Evolutionary conservation across 129 eudicot genomes (phyloP).

Genomic region (Lactuca saligna): DNA sequence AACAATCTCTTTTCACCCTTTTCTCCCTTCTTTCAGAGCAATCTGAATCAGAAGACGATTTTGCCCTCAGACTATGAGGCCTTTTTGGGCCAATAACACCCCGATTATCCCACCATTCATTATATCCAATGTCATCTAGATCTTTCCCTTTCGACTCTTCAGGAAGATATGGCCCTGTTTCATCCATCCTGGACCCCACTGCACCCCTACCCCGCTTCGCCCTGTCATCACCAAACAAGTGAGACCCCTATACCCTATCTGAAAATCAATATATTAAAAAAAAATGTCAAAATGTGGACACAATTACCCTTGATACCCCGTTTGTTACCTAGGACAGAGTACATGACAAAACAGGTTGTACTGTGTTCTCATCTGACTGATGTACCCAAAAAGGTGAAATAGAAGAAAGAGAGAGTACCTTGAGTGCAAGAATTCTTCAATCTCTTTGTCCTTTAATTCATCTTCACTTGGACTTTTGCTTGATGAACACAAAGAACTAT

Average conservation of each 20-base stretch:
- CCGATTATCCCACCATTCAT: slow-evolving; percentile 32
- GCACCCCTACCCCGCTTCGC: slow-evolving; percentile 88
- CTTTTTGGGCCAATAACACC: slow-evolving; percentile 57
- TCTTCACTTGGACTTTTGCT: slow-evolving; percentile 52
- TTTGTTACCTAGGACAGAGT: too few species aligned
- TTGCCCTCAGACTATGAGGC: slow-evolving; percentile 37
- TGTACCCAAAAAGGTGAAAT: not conserved
- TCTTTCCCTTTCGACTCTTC: slow-evolving; percentile 39
- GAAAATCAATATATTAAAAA: not conserved
- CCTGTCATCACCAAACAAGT: slow-evolving; percentile 52
- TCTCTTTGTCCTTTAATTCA: slow-evolving; percentile 66
- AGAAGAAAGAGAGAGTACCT: slow-evolving; percentile 43
- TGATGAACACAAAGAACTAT: slow-evolving; percentile 34
- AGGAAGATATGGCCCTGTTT: slow-evolving; percentile 83
- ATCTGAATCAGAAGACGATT: slow-evolving; percentile 58
- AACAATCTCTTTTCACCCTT: slow-evolving; percentile 38
- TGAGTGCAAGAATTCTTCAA: slow-evolving; percentile 72
- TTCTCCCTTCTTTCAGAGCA: slow-evolving; percentile 29
- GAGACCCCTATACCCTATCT: slow-evolving; percentile 21
- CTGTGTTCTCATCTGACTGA: too few species aligned
- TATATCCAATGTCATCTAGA: slow-evolving; percentile 15
- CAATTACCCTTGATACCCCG: too few species aligned
- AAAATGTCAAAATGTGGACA: not conserved
- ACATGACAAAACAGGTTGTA: too few species aligned
- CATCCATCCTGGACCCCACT: slow-evolving; percentile 95